Base-by-base conservation (phyloP, 768 basidiomycete species). In the Lactifluus subvellereus region DNA sequence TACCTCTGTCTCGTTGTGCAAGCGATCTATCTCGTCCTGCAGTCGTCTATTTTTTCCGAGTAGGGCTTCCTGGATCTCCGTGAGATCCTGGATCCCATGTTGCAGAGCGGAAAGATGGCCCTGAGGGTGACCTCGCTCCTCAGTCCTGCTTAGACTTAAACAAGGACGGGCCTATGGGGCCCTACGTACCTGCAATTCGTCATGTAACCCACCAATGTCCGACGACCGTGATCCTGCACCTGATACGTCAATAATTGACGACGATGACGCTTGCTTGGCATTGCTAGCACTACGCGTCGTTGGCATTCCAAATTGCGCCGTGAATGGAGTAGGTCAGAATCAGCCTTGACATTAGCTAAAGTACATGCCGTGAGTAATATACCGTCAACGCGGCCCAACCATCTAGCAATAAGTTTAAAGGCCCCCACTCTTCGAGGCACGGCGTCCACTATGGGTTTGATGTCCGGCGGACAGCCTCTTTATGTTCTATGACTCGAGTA, bases 201-300 rank as follows among this genome's bases (percentile, higher is more conserved):
- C 59, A 22, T 32, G 32, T 51, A 16, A 32, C 33, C 54, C 53
- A 4, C 33, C 47, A n/a, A 33, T 16, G 10, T 56, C 60, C 50
- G 50, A 53, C 13, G 32, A 37, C 11, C 2, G 30, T 22, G 58
- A 59, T 10, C 30, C 11, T 27, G n/a, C 37, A 33, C 18, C 27
- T 40, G 38, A 40, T 3, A 40, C 38, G 42, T 6, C 16, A 7
- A 11, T 22, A 3, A n/a, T 22, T 11, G 40, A 20, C n/a, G 63
- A 56, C 5, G 54, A 49, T 20, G 57, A 10, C 9, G 40, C 9
- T 51, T 32, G 20, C 20, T 52, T 62, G 35, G 49, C 38, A 18
- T 38, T 62, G n/a, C 48, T 63, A 32, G 45, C 47, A n/a, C 62
- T 64, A 13, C 62, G 57, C n/a, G 57, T 64, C 4, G 32, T 55